Base-by-base conservation (phyloP, 2,329 filamentous ascomycete species). In the Colletotrichum lini region DNA sequence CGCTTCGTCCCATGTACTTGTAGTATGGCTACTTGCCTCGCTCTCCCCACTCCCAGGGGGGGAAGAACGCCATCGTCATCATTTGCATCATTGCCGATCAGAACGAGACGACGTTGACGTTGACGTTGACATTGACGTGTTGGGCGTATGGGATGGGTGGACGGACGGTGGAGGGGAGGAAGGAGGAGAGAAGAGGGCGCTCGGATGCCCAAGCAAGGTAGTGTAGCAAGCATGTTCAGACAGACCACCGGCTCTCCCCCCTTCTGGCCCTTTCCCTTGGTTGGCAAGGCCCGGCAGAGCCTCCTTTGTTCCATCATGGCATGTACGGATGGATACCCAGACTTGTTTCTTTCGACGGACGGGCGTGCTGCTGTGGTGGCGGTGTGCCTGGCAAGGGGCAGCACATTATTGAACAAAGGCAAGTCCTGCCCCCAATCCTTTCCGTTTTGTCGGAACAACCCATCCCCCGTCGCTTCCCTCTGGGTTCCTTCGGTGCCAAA, bases 1-100 rank as follows among this genome's bases (percentile, higher is more conserved):
- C 58, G 57, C 58, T 63, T 71, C 65, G 65, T 68, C 68, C 68
- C 65, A 68, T 68, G 64, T 71, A 42, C 30, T 18, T 18, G 52
- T 26, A 16, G 15, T 44, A 16, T 44, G 8, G 8, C 30, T 9
- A 30, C 52, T 38, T 54, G 52, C 53, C 23, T 23, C n/a, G 16
- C 45, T 26, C 53, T 18, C 57, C 52, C 57, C 50, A 6, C 1
- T n/a, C 35, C 44, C 45, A 52, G 45, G 38, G 9, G 9, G 30
- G 30, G 6, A 30, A 45, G 61, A 38, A 44, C 45, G 21, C 54
- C 26, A 52, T 40, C 67, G 67, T 70, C 67, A 67, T 67, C 56
- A 42, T 45, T 44, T 49, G 15, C 56, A 67, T 67, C 56, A 57
- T 67, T 49, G 30, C n/a, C 50, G 23, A 40, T 12, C 12, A 35